These are phyloP conservation scores for Bretziella fagacearum DNA, from an alignment of 2,329 filamentous ascomycete genomes.

Conservation along the genomic window DNA sequence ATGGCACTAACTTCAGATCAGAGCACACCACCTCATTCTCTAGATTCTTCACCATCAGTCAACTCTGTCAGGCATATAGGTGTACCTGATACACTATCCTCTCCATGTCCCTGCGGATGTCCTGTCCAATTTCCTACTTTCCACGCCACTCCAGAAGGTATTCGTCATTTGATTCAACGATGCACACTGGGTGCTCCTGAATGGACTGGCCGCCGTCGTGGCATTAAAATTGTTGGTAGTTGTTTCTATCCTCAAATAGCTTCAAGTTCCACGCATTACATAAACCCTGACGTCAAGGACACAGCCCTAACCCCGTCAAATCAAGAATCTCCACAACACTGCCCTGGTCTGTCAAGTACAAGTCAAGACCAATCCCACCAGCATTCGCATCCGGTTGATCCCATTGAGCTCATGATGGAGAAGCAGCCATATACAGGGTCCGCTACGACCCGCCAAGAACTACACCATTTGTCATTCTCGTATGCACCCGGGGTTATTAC, in stretches of 20 bases:
- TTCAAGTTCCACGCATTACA: background rate
- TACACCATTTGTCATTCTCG: too few relatives aligned
- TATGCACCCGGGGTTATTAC: too few relatives aligned
- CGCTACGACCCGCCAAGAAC: too few relatives aligned
- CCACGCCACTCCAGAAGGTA: background rate
- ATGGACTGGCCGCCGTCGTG: background rate
- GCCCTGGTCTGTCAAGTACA: too few relatives aligned
- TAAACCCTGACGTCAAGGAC: background rate
- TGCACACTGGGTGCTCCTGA: constrained; percentile 1
- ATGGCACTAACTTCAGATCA: too few relatives aligned
- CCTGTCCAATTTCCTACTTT: background rate
- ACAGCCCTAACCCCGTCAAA: background rate
- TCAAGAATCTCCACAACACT: background rate
- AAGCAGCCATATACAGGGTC: too few relatives aligned
- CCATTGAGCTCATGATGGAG: too few relatives aligned
- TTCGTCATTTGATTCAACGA: background rate
- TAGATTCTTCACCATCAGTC: too few relatives aligned
- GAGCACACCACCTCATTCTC: too few relatives aligned
- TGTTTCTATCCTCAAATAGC: background rate
- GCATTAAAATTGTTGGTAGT: background rate
- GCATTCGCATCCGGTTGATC: too few relatives aligned
- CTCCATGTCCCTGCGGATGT: background rate
- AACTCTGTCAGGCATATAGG: background rate
- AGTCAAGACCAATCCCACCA: too few relatives aligned
- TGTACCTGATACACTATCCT: background rate